phyloP scores from a whole-genome alignment of 2,329 filamentous ascomycete genomes.

The Colletotrichum tofieldiae region DNA sequence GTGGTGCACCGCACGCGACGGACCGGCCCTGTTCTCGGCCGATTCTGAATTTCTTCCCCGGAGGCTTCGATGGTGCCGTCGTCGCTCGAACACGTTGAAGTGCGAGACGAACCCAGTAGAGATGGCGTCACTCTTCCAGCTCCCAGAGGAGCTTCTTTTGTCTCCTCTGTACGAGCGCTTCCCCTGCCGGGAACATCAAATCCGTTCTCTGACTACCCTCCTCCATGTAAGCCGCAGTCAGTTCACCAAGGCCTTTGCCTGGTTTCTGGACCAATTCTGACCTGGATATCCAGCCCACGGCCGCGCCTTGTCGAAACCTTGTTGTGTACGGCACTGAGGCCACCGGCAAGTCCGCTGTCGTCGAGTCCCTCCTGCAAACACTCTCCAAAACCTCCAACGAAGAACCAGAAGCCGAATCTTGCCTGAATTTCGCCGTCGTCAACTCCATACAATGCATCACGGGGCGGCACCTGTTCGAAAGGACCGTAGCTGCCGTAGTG shows the following conservation, averaged over 20 bases:
- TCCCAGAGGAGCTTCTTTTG: constrained; percentile 68
- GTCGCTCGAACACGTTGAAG: not conserved
- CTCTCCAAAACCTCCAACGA: constrained; percentile 51
- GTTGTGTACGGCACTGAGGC: constrained; percentile 89
- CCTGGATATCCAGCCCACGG: constrained; percentile 63
- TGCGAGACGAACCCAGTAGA: not conserved
- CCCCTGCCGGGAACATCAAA: constrained; percentile 73
- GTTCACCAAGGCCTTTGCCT: not conserved
- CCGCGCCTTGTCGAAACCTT: constrained; percentile 81
- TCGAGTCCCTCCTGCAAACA: constrained; percentile 71
- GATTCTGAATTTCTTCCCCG: not conserved
- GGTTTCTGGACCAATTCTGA: not conserved
- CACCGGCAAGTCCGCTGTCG: constrained; percentile 86
- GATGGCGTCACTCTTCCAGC: constrained; percentile 62
- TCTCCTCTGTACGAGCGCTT: constrained; percentile 64
- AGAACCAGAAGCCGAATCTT: constrained; percentile 59
- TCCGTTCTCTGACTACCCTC: constrained; percentile 71
- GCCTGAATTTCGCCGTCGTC: constrained; percentile 73
- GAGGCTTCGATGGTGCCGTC: not conserved
- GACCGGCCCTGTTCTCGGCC: not conserved
- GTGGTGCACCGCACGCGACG: not conserved
- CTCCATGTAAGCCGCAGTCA: constrained; percentile 59
- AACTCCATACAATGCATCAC: constrained; percentile 85
- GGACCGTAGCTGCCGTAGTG: constrained; percentile 73
- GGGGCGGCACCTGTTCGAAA: constrained; percentile 82